Percentiles rank a stretch among this genome's conserved stretches.
phyloP scores from a whole-genome alignment of 768 basidiomycete species.

The Calocybe cyanea region DNA sequence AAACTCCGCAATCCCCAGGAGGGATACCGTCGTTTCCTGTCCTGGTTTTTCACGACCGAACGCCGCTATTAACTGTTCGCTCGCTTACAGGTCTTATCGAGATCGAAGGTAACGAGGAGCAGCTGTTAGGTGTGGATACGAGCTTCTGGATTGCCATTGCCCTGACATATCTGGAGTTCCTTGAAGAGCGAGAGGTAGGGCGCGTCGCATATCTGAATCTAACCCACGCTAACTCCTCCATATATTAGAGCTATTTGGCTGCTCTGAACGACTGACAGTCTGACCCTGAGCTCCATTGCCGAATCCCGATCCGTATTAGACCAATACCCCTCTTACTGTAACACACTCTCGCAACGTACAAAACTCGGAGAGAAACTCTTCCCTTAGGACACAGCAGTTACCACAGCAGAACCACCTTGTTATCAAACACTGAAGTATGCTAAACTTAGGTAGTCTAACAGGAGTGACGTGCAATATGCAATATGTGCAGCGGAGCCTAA shows the following conservation, averaged over 20 bases:
- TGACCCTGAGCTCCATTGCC: too few species aligned
- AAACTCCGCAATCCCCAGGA: constrained; percentile 13
- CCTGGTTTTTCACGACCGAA: constrained; percentile 57
- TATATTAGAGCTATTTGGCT: constrained; percentile 53
- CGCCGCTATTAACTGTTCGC: constrained; percentile 57
- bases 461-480: too few species aligned
- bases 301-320: too few species aligned
- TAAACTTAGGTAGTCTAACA: too few species aligned
- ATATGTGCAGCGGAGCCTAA: too few species aligned
- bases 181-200: constrained; percentile 74
- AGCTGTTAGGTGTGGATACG: constrained; percentile 62
- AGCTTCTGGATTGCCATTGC: constrained; percentile 78
- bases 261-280: constrained; percentile 45
- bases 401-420: too few species aligned
- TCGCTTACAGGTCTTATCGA: constrained; percentile 62
- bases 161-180: constrained; percentile 71
- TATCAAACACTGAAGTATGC: too few species aligned
- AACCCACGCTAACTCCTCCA: not conserved
- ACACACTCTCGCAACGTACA: too few species aligned
- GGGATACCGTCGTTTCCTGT: constrained; percentile 31
- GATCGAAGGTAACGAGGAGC: constrained; percentile 53
- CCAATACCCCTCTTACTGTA: too few species aligned
- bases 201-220: not conserved
- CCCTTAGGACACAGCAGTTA: too few species aligned
- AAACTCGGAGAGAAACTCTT: too few species aligned